Percentiles rank a stretch among this genome's conserved stretches.
These are phyloP conservation scores for Umbellularia californica DNA, from an alignment of 164 flowering plant species.

Conservation along the genomic window DNA sequence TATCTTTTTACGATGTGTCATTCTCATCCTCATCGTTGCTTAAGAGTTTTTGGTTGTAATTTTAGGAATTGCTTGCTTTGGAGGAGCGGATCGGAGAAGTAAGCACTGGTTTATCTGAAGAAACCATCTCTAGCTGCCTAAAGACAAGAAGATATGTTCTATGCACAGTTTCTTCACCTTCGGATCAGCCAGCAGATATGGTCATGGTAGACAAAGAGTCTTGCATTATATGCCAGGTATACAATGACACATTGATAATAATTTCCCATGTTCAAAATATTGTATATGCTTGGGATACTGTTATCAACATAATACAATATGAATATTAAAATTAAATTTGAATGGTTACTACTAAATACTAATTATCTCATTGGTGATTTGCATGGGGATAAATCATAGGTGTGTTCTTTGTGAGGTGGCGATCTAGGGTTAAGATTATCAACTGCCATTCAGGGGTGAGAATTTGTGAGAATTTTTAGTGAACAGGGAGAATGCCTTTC, in stretches of 20 bases:
- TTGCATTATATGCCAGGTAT: constrained; percentile 88
- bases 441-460: not conserved
- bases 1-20: too few relatives aligned
- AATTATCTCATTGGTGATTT: not conserved
- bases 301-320: too few relatives aligned
- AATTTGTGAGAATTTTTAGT: too few relatives aligned
- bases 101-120: constrained; percentile 66
- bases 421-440: not conserved
- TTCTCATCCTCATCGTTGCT: not conserved
- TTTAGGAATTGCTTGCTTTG: constrained; percentile 84
- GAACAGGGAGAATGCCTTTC: too few relatives aligned
- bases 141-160: constrained; percentile 39
- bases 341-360: not conserved
- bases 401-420: not conserved
- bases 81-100: constrained; percentile 78
- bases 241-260: not conserved
- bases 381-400: not conserved
- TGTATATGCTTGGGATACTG: not conserved
- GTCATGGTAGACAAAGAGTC: constrained; percentile 37
- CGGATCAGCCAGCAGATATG: constrained; percentile 24
- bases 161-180: constrained; percentile 21
- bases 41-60: not conserved
- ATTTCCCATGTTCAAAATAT: too few relatives aligned
- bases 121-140: constrained; percentile 34
- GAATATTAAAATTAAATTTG: too few relatives aligned